phyloP scores from a whole-genome alignment of 2,329 filamentous ascomycete genomes.

The Claviceps paspali region DNA sequence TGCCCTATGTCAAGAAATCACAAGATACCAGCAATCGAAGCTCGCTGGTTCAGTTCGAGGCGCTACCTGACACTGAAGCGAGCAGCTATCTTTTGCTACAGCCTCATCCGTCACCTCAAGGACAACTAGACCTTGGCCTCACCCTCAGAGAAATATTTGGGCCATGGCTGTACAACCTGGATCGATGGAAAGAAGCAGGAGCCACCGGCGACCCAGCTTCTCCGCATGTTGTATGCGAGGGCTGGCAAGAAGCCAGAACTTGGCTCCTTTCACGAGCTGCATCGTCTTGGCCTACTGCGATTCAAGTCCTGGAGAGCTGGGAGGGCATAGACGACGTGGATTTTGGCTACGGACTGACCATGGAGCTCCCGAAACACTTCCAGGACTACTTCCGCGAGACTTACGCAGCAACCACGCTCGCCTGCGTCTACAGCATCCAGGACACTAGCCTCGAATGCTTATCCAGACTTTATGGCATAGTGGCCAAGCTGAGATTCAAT shows the following conservation, averaged over 20 bases:
- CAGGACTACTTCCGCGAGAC: constrained; percentile 43
- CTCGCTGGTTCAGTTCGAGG: constrained; percentile 48
- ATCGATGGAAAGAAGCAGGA: constrained; percentile 30
- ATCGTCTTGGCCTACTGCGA: constrained; percentile 45
- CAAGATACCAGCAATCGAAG: constrained; percentile 51
- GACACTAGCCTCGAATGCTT: constrained; percentile 43
- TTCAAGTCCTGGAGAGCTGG: constrained; percentile 54
- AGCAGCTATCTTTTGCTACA: constrained; percentile 46
- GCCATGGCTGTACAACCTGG: constrained; percentile 57
- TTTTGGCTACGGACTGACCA: constrained; percentile 41
- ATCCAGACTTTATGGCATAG: constrained; percentile 42
- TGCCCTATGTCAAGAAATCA: constrained; percentile 54
- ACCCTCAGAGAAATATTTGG: constrained; percentile 54
- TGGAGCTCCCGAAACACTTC: constrained; percentile 44
- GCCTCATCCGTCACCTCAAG: constrained; percentile 28
- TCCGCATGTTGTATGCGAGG: constrained; percentile 29
- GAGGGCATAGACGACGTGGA: constrained; percentile 58
- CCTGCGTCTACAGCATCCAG: constrained; percentile 51
- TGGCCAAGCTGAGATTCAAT: constrained; percentile 37
- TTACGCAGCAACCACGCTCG: constrained; percentile 54
- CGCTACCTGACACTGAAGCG: constrained; percentile 41
- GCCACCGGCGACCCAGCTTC: constrained; percentile 9
- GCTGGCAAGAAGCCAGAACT: constrained; percentile 53
- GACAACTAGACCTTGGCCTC: constrained; percentile 33
- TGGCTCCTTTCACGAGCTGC: constrained; percentile 50